Base-by-base conservation (phyloP, 2,329 filamentous ascomycete species). In the Pseudocercospora cruenta region DNA sequence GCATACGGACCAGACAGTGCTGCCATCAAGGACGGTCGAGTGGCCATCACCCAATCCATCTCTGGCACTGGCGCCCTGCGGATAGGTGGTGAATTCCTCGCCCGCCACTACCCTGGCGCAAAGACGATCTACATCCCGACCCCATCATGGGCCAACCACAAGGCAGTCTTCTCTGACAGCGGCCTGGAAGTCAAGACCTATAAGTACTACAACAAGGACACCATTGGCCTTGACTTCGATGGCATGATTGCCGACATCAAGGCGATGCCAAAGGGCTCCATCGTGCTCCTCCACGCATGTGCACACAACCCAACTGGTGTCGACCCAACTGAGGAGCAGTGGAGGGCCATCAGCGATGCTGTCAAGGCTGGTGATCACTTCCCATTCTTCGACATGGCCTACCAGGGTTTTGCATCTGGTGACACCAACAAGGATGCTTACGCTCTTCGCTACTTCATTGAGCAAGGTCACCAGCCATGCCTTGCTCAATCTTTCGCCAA, bases 351-450 rank as follows among this genome's bases (percentile, higher is more conserved):
- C 80, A 92, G 91, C 81, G 83, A 91, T 68, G 91, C 90, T 68
- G 89, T 97, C 81, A 96, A 96, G 87, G 87, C 88, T 79, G 89
- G 91, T 80, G 89, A 86, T 59, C 94, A 98, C 87, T 96, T 91
- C 80, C 90, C 93, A 75, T 97, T 99, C 88, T 99, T 98, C 84
- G 94, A 98, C 82, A 97, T 97, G 94, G 94, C 94, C 71, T 99
- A 99, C 87, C 94, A 99, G 84, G 94, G 94, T 75, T 98, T 99
- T 78, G 94, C 94, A 74, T 95, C 91, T 71, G 94, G 94, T 73
- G 88, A 96, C 82, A 95, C 92, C 71, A 88, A 96, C 85, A 90
- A 90, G 81, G 94, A 99, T 79, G 95, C 95, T 70, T 98, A 94
- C 79, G 92, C 95, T 68, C 87, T 98, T 72, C 90, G 95, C 73